These are phyloP conservation scores for Magnusiomyces suaveolens DNA, from an alignment of 1,139 yeast genomes.

Conservation along the genomic window DNA sequence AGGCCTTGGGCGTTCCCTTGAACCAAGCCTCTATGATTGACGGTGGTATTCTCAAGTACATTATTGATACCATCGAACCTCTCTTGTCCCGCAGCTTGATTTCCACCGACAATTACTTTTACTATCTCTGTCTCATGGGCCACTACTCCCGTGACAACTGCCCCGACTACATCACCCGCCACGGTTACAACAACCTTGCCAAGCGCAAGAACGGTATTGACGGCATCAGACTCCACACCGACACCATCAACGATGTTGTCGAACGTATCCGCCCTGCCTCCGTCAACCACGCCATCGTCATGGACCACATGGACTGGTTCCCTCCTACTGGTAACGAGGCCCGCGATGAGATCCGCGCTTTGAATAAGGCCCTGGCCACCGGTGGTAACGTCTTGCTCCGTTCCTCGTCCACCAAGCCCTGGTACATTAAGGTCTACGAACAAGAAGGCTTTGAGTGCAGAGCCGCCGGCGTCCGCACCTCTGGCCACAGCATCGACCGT, in stretches of 20 bases:
- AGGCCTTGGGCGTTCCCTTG: slow-evolving; percentile 77
- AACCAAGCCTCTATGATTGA: slow-evolving; percentile 79
- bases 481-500: slow-evolving; percentile 62
- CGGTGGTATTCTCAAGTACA: slow-evolving; percentile 55
- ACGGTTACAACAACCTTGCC: slow-evolving; percentile 46
- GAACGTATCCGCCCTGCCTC: slow-evolving; percentile 53
- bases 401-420: slow-evolving; percentile 63
- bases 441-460: slow-evolving; percentile 54
- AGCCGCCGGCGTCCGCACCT: slow-evolving; percentile 57
- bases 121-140: slow-evolving; percentile 59
- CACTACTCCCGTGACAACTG: slow-evolving; percentile 54
- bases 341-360: slow-evolving; percentile 52
- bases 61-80: slow-evolving; percentile 72
- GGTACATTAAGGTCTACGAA: slow-evolving; percentile 68
- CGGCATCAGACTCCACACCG: slow-evolving; percentile 69
- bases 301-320: slow-evolving; percentile 94
- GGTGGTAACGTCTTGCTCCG: slow-evolving; percentile 72
- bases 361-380: slow-evolving; percentile 50
- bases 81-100: slow-evolving; percentile 52
- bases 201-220: slow-evolving; percentile 38
- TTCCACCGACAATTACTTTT: slow-evolving; percentile 67
- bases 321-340: slow-evolving; percentile 58
- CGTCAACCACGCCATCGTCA: slow-evolving; percentile 66
- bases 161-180: slow-evolving; percentile 61
- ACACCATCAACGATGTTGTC: slow-evolving; percentile 65